Conservation (phyloP, 768 basidiomycete species). For the Tylopilus sp. region DNA sequence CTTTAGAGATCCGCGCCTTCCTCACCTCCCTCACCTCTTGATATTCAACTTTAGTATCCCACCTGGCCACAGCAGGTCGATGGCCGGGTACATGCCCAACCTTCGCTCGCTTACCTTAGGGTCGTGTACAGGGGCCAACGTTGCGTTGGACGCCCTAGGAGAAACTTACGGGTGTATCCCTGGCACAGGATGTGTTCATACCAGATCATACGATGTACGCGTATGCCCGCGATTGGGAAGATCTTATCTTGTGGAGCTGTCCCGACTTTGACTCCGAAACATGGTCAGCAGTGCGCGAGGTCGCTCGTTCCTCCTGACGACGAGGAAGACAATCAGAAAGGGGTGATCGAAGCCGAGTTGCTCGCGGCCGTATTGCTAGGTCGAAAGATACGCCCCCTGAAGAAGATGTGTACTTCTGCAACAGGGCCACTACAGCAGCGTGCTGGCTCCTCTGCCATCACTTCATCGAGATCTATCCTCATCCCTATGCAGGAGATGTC, state of each 20-base stretch:
- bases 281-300: constrained; percentile 36
- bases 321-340: constrained; percentile 13
- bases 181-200: constrained; percentile 7
- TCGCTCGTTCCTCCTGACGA: constrained; percentile 13
- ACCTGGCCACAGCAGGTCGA: constrained; percentile 35
- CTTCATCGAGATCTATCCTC: constrained; percentile 30
- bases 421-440: constrained; percentile 5
- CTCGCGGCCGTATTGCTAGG: constrained; percentile 26
- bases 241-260: constrained; percentile 52
- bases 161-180: constrained; percentile 33
- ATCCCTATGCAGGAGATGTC: constrained; percentile 38
- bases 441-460: constrained; percentile 11
- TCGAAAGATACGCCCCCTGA: constrained; percentile 37
- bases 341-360: constrained; percentile 14
- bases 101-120: constrained; percentile 47
- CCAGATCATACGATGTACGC: constrained; percentile 36
- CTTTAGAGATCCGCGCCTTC: constrained; percentile 55
- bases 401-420: constrained; percentile 18
- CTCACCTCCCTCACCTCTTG: constrained; percentile 47
- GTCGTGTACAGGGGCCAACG: constrained; percentile 40
- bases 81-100: constrained; percentile 52
- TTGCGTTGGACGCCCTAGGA: constrained; percentile 39
- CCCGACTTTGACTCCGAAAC: constrained; percentile 38
- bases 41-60: constrained; percentile 45
- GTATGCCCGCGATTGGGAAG: constrained; percentile 49